phyloP scores from a whole-genome alignment of 495 filamentous ascomycete species.

The Daldinia concentrica region DNA sequence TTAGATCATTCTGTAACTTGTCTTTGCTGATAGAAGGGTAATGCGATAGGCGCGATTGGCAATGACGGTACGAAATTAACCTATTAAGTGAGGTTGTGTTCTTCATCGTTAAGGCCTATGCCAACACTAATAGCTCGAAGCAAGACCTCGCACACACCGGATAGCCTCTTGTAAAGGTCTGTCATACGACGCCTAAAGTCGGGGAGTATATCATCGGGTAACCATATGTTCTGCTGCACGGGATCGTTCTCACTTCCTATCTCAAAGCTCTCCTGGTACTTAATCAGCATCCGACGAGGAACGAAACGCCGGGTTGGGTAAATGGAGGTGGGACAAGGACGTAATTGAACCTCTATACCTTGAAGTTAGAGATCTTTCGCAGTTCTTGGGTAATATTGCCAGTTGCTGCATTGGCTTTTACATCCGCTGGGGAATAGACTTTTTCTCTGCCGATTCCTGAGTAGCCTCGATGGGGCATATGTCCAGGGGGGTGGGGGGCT shows the following conservation, averaged over 20 bases:
- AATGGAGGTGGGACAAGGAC: background rate
- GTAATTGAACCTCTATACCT: slow-evolving; percentile 14
- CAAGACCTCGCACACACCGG: slow-evolving; percentile 54
- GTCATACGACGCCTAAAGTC: slow-evolving; percentile 66
- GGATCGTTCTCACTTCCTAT: slow-evolving; percentile 67
- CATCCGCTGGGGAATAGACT: slow-evolving; percentile 35
- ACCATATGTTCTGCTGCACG: slow-evolving; percentile 71
- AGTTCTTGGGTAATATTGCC: slow-evolving; percentile 47
- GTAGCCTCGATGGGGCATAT: slow-evolving; percentile 44
- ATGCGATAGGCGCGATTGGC: slow-evolving; percentile 70
- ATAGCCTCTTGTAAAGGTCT: slow-evolving; percentile 62
- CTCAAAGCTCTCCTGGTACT: slow-evolving; percentile 68
- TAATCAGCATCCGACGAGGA: background rate
- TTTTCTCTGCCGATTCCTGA: slow-evolving; percentile 43
- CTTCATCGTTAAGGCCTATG: slow-evolving; percentile 55
- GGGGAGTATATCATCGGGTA: slow-evolving; percentile 64
- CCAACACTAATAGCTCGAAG: slow-evolving; percentile 60
- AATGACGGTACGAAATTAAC: slow-evolving; percentile 56
- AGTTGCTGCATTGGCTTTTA: slow-evolving; percentile 17
- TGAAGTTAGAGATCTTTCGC: slow-evolving; percentile 50
- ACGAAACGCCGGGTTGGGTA: background rate
- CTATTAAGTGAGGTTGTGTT: slow-evolving; percentile 51
- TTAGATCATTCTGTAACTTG: slow-evolving; percentile 52
- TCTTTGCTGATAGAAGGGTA: slow-evolving; percentile 66
- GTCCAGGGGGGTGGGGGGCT: slow-evolving; percentile 44